Evolutionary conservation across 371 early-diverging fungal species (phyloP).

Genomic region (Mortierella sp.): DNA sequence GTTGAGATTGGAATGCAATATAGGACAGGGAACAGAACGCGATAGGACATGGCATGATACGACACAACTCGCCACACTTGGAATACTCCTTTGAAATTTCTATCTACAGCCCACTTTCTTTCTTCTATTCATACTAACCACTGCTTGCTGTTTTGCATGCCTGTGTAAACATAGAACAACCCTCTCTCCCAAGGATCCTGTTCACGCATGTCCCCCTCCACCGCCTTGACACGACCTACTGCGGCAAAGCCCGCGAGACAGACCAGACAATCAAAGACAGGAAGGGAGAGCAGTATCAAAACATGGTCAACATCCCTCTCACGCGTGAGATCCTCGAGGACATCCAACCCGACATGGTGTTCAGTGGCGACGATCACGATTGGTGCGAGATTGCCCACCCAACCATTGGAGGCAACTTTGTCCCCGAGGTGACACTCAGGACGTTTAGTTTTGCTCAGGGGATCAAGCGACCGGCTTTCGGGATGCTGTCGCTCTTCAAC

Average conservation of each 20-base stretch:
- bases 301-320: constrained; percentile 73
- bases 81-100: constrained; percentile 40
- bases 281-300: constrained; percentile 89
- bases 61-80: constrained; percentile 68
- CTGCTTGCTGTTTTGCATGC: background rate
- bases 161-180: constrained; percentile 13
- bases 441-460: constrained; percentile 77
- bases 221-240: constrained; percentile 71
- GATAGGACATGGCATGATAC: background rate
- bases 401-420: constrained; percentile 6
- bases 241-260: constrained; percentile 80
- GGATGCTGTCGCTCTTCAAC: constrained; percentile 58
- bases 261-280: constrained; percentile 63
- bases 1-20: no score
- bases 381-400: constrained; percentile 79
- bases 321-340: constrained; percentile 70
- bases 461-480: constrained; percentile 60
- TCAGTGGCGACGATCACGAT: constrained; percentile 98
- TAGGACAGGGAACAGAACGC: background rate
- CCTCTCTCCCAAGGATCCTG: constrained; percentile 67
- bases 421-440: constrained; percentile 64
- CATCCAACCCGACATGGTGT: constrained; percentile 78
- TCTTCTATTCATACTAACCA: background rate
- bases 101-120: background rate
- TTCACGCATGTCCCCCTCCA: constrained; percentile 89